Percentiles rank a stretch among this genome's conserved stretches.
phyloP scores from a whole-genome alignment of 2,329 filamentous ascomycete species.

The Chrysosporium queenslandicum region DNA sequence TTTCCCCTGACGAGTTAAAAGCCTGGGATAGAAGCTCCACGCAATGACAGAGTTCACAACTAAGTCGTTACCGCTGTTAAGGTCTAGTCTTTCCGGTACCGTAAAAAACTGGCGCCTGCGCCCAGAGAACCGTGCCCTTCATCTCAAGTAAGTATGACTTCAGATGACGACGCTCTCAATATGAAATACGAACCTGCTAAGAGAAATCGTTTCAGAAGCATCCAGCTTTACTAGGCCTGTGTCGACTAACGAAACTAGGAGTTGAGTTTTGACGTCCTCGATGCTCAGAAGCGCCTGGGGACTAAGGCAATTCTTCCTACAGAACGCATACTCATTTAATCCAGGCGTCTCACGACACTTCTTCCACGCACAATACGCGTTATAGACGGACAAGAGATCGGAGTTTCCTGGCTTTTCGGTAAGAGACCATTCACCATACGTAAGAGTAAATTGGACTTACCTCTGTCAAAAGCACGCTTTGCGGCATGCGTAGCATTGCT shows the following conservation, averaged over 20 bases:
- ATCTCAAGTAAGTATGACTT: not conserved
- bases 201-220: conserved; percentile 56
- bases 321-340: conserved; percentile 76
- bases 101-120: conserved; percentile 68
- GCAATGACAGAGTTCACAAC: conserved; percentile 74
- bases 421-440: conserved; percentile 1
- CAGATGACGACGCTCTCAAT: conserved; percentile 5
- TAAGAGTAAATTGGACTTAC: conserved; percentile 22
- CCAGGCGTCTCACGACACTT: conserved; percentile 61
- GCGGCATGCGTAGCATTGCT: conserved; percentile 72
- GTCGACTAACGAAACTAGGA: conserved; percentile 74
- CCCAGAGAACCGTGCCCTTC: conserved; percentile 51
- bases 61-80: conserved; percentile 68
- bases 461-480: conserved; percentile 65
- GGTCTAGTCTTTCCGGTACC: conserved; percentile 64
- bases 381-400: conserved; percentile 84
- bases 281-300: conserved; percentile 84
- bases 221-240: conserved; percentile 72
- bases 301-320: conserved; percentile 86
- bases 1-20: conserved; percentile 73
- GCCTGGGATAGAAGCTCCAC: conserved; percentile 92
- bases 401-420: conserved; percentile 56
- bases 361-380: conserved; percentile 85
- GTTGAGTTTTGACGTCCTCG: conserved; percentile 88
- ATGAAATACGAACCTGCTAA: conserved; percentile 48